Conservation (phyloP, 2,329 filamentous ascomycete genomes). For the Bipolaris zeicola region DNA sequence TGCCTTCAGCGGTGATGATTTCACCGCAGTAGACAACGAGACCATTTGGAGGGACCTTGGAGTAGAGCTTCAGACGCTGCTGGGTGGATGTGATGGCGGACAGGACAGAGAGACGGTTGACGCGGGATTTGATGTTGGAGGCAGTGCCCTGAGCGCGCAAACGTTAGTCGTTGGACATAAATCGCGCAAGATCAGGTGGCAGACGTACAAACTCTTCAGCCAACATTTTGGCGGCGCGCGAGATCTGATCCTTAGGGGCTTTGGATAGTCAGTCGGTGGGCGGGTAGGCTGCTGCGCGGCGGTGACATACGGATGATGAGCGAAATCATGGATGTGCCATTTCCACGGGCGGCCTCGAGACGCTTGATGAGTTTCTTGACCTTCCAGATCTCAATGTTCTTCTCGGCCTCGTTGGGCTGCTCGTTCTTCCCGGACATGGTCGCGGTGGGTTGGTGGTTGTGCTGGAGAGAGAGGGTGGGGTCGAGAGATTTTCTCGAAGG, state of each 20-base stretch:
- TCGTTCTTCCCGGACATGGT: conserved; percentile 44
- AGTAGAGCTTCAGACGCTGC: conserved; percentile 98
- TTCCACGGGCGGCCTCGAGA: conserved; percentile 93
- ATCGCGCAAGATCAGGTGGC: not conserved
- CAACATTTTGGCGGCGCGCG: conserved; percentile 97
- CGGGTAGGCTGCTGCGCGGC: not conserved
- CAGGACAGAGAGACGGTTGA: conserved; percentile 96
- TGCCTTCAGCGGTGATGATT: conserved; percentile 98
- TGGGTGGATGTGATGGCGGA: conserved; percentile 99
- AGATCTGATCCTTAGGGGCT: conserved; percentile 98
- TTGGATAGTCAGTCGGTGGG: conserved; percentile 33
- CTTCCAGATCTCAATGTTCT: conserved; percentile 96
- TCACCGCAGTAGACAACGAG: conserved; percentile 99
- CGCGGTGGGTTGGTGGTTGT: conserved; percentile 23
- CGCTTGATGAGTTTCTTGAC: conserved; percentile 99
- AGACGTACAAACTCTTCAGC: conserved; percentile 95
- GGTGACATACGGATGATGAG: conserved; percentile 86
- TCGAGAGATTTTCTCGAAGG: conserved; percentile 24
- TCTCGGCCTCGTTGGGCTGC: conserved; percentile 91
- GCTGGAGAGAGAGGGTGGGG: conserved; percentile 22
- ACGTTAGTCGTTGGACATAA: conserved; percentile 14
- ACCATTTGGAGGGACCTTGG: conserved; percentile 97
- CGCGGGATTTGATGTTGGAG: conserved; percentile 99
- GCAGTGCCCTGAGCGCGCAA: conserved; percentile 75
- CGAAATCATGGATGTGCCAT: conserved; percentile 99